phyloP scores from a whole-genome alignment of 768 basidiomycete genomes.

The Leucosporidium scottii region DNA sequence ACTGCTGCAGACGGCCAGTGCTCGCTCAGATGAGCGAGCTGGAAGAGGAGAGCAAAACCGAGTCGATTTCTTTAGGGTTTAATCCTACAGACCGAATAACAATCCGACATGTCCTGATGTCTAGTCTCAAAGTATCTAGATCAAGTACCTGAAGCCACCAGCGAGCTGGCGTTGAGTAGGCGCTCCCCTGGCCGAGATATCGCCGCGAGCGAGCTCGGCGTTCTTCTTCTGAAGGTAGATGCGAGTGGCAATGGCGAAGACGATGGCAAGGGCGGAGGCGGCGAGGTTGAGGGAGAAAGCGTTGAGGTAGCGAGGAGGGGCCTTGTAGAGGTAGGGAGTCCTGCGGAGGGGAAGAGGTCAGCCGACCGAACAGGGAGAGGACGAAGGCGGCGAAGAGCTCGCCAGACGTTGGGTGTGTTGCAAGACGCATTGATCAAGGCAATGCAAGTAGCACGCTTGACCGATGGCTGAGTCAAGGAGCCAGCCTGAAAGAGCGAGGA shows the following conservation, averaged over 20 bases:
- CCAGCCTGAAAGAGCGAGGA: slow-evolving; percentile 20
- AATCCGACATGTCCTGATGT: too few species aligned
- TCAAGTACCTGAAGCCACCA: slow-evolving; percentile 39
- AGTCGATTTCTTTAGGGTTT: too few species aligned
- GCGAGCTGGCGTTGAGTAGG: slow-evolving; percentile 37
- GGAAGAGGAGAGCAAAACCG: too few species aligned
- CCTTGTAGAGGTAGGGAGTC: slow-evolving; percentile 38
- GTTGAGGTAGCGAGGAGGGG: slow-evolving; percentile 34
- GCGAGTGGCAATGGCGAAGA: slow-evolving; percentile 31
- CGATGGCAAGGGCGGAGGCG: slow-evolving; percentile 18
- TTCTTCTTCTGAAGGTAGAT: slow-evolving; percentile 40
- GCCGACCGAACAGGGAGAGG: too few species aligned
- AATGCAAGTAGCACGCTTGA: slow-evolving; percentile 69
- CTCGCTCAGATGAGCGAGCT: too few species aligned
- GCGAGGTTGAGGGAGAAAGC: not conserved
- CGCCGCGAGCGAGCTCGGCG: slow-evolving; percentile 38
- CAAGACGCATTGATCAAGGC: slow-evolving; percentile 44
- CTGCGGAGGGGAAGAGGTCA: not conserved
- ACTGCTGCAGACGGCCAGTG: too few species aligned
- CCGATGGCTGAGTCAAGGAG: slow-evolving; percentile 62
- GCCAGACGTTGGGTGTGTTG: slow-evolving; percentile 39
- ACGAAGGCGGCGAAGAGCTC: slow-evolving; percentile 7
- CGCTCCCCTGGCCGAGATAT: slow-evolving; percentile 34
- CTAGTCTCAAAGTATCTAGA: slow-evolving; percentile 13
- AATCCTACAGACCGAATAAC: too few species aligned